A percentile compares a stretch with the other conserved stretches of the same genome.
Evolutionary conservation across 768 basidiomycete genomes (phyloP).

Genomic region (Lentinula edodes): DNA sequence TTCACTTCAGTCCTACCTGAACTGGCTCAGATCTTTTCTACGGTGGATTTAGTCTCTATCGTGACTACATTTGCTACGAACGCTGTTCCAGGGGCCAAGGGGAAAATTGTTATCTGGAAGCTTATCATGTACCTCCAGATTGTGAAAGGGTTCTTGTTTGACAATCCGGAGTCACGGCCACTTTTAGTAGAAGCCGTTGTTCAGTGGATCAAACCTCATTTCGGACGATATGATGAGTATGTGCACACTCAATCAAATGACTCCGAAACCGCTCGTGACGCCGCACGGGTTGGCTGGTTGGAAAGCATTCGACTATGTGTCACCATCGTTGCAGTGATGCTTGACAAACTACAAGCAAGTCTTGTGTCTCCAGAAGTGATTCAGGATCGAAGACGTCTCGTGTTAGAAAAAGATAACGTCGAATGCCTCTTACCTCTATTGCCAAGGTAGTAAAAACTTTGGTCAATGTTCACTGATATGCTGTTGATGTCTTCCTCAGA

Average conservation of each 20-base stretch:
- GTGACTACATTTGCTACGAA: constrained; percentile 80
- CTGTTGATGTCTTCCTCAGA: constrained; percentile 29
- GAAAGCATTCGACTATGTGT: constrained; percentile 88
- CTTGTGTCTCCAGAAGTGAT: constrained; percentile 62
- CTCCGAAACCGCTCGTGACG: constrained; percentile 59
- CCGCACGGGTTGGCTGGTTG: constrained; percentile 80
- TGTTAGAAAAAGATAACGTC: constrained; percentile 88
- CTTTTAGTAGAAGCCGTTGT: constrained; percentile 83
- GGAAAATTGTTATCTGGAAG: constrained; percentile 90
- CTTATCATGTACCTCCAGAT: constrained; percentile 92
- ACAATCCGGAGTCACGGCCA: constrained; percentile 71
- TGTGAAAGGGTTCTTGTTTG: constrained; percentile 84
- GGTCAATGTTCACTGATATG: background rate
- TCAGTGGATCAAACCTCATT: constrained; percentile 92
- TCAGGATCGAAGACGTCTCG: constrained; percentile 53
- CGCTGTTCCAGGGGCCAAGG: constrained; percentile 68
- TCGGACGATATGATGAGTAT: constrained; percentile 88
- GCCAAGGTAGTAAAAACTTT: constrained; percentile 55
- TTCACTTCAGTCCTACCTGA: constrained; percentile 91
- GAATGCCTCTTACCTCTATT: constrained; percentile 79
- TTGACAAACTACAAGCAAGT: constrained; percentile 83
- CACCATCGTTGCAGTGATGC: constrained; percentile 82
- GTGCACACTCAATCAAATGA: constrained; percentile 58
- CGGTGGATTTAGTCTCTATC: constrained; percentile 81
- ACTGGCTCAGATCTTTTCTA: constrained; percentile 72